Evolutionary conservation across 352 stramenopile species (phyloP).

Genomic region (Phytophthora fragariaefolia): DNA sequence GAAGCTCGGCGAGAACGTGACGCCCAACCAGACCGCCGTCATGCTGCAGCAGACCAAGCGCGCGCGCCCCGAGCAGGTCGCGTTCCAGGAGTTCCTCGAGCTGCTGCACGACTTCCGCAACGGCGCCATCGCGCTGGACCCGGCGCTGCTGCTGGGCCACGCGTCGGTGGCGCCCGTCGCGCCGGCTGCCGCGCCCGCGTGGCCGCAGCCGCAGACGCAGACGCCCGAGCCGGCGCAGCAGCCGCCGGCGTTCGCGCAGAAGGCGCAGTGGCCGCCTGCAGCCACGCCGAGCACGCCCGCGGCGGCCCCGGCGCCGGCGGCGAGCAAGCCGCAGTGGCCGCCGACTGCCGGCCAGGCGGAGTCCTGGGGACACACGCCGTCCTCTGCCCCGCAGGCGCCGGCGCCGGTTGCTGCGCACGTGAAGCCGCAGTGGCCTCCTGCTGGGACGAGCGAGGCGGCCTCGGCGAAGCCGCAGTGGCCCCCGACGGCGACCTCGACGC

Average conservation of each 20-base stretch:
- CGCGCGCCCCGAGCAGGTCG: constrained; percentile 51
- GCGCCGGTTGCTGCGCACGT: constrained; percentile 31
- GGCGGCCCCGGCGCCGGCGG: constrained; percentile 17
- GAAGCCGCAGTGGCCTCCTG: constrained; percentile 56
- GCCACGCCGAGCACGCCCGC: constrained; percentile 8
- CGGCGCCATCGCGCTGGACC: constrained; percentile 63
- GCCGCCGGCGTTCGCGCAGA: constrained; percentile 47
- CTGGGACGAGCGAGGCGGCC: constrained; percentile 25
- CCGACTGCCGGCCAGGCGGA: constrained; percentile 24
- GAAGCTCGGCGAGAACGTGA: constrained; percentile 85
- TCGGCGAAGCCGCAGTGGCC: constrained; percentile 54
- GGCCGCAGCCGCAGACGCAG: constrained; percentile 10
- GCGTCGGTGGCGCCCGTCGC: constrained; percentile 43
- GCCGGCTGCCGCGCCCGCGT: constrained; percentile 15
- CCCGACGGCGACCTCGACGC: constrained; percentile 28
- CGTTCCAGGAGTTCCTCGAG: constrained; percentile 86
- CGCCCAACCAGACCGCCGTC: constrained; percentile 55
- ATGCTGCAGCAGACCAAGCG: constrained; percentile 76
- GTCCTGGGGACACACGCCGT: constrained; percentile 29
- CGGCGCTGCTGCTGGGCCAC: constrained; percentile 50
- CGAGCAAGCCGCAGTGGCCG: constrained; percentile 40
- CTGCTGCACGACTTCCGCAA: constrained; percentile 79
- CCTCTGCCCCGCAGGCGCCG: constrained; percentile 41
- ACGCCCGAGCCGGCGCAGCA: constrained; percentile 23
- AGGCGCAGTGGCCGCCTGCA: constrained; percentile 60